These are phyloP conservation scores for Aspergillus awamori DNA, from an alignment of 2,329 filamentous ascomycete species.

Conservation along the genomic window DNA sequence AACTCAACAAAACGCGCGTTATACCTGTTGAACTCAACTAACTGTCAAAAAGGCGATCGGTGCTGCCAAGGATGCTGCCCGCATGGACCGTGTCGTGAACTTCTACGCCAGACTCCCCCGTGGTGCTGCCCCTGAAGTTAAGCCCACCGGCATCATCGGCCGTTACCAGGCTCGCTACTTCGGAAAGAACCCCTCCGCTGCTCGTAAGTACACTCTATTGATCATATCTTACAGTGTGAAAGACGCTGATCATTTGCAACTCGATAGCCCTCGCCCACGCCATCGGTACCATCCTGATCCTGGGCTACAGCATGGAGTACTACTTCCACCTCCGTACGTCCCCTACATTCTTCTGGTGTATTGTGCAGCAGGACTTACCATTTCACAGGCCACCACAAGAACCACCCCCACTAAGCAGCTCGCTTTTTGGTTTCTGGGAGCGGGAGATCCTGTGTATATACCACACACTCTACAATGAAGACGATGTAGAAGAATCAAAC, in stretches of 20 bases:
- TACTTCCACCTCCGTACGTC: slow-evolving; percentile 98
- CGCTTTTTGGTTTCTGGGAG: slow-evolving; percentile 19
- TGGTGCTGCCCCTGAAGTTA: slow-evolving; percentile 79
- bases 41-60: slow-evolving; percentile 75
- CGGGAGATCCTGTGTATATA: slow-evolving; percentile 46
- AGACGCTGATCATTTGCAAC: slow-evolving; percentile 16
- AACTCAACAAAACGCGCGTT: slow-evolving; percentile 15
- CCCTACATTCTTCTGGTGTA: neutral
- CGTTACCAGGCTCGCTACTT: slow-evolving; percentile 89
- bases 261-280: slow-evolving; percentile 80
- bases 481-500: slow-evolving; percentile 32
- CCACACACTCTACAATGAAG: slow-evolving; percentile 37
- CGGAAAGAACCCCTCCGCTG: slow-evolving; percentile 84
- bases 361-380: slow-evolving; percentile 14
- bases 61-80: slow-evolving; percentile 89
- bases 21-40: slow-evolving; percentile 30
- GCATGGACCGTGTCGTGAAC: slow-evolving; percentile 96
- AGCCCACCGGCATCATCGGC: slow-evolving; percentile 80
- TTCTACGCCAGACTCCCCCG: slow-evolving; percentile 99
- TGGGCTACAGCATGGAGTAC: slow-evolving; percentile 98
- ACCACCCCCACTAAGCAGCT: slow-evolving; percentile 86
- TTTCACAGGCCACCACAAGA: slow-evolving; percentile 93
- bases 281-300: slow-evolving; percentile 72
- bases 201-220: slow-evolving; percentile 67
- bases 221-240: neutral